Base-by-base conservation (phyloP, 2,329 filamentous ascomycete species). In the Rhynchosporium agropyri region DNA sequence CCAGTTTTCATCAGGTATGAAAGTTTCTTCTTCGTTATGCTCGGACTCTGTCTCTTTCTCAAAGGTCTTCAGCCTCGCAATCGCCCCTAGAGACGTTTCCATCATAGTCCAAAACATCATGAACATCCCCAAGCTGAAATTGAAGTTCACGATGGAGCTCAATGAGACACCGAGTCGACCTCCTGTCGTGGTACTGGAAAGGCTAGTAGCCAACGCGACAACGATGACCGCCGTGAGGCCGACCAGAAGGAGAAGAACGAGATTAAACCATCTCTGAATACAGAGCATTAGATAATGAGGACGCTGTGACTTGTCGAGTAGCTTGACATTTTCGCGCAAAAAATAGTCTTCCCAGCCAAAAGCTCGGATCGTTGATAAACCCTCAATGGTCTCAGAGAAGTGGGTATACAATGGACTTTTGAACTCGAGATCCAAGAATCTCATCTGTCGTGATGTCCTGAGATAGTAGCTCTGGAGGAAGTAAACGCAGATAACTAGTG, bases 221-320 rank as follows among this genome's bases (percentile, higher is more conserved):
- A 76, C 56, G n/a, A 73, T 59, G 15, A 71, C 65, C 2, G 75
- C 74, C 0, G 76, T 48, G 3, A 67, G 66, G 6, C 20, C 60
- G 4, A 66, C 63, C 13, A 67, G 43, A 0, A 70, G 46, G 15
- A 69, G 58, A 6, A 70, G 38, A 0, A 79, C 77, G 0, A 86
- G 75, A 0, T 71, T 76, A 0, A 87, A 77, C 84, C 84, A 87
- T 33, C 81, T 77, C 69, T 87, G 85, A 3, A 85, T 79, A 46
- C 80, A 79, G 61, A 79, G 81, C 12, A 86, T 76, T 0, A 85
- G 76, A 67, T 87, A 87, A 61, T 82, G 83, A 0, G 84, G 83
- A 29, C 76, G 74, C 67, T 87, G 84, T 0, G 83, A 84, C 7
- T 73, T 73, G 63, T 87, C 81, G 1, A 87, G 73, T 0, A 83